phyloP scores from a whole-genome alignment of 2,329 filamentous ascomycete genomes.

The Tolypocladium sp. region DNA sequence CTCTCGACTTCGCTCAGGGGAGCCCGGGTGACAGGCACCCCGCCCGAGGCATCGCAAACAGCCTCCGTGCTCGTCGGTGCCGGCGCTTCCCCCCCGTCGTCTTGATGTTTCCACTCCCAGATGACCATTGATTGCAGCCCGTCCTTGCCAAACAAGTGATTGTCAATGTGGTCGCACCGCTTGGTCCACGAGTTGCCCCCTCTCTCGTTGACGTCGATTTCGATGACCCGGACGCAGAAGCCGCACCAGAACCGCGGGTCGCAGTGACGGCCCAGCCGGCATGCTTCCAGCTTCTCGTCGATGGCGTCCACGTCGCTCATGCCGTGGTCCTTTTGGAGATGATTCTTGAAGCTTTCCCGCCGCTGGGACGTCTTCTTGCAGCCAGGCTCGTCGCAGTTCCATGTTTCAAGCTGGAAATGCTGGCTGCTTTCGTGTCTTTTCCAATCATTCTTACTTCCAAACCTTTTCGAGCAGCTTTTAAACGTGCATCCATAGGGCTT shows the following conservation, averaged over 20 bases:
- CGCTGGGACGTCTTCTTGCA: slow-evolving; percentile 54
- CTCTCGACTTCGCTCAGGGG: not conserved
- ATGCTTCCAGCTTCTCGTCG: slow-evolving; percentile 37
- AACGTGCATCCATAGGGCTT: slow-evolving; percentile 79
- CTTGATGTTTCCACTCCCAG: slow-evolving; percentile 43
- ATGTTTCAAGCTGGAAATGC: slow-evolving; percentile 63
- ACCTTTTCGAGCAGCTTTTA: slow-evolving; percentile 56
- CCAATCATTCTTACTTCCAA: slow-evolving; percentile 94
- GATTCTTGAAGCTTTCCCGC: slow-evolving; percentile 48
- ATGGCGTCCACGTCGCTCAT: slow-evolving; percentile 19
- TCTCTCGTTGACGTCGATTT: slow-evolving; percentile 32
- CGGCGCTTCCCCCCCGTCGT: slow-evolving; percentile 8
- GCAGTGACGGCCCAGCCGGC: slow-evolving; percentile 55
- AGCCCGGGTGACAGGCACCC: not conserved
- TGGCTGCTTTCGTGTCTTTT: slow-evolving; percentile 81
- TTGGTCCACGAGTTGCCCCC: slow-evolving; percentile 43
- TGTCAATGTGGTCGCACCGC: slow-evolving; percentile 64
- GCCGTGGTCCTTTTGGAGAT: slow-evolving; percentile 47
- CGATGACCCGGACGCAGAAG: slow-evolving; percentile 57
- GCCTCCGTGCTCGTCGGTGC: not conserved
- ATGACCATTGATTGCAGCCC: slow-evolving; percentile 31
- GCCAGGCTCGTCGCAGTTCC: slow-evolving; percentile 51
- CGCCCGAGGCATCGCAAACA: slow-evolving; percentile 6
- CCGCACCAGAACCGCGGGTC: slow-evolving; percentile 77
- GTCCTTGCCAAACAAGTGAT: slow-evolving; percentile 52